Conservation (phyloP, 495 filamentous ascomycete species). For the Massariosphaeria phaeospora region DNA sequence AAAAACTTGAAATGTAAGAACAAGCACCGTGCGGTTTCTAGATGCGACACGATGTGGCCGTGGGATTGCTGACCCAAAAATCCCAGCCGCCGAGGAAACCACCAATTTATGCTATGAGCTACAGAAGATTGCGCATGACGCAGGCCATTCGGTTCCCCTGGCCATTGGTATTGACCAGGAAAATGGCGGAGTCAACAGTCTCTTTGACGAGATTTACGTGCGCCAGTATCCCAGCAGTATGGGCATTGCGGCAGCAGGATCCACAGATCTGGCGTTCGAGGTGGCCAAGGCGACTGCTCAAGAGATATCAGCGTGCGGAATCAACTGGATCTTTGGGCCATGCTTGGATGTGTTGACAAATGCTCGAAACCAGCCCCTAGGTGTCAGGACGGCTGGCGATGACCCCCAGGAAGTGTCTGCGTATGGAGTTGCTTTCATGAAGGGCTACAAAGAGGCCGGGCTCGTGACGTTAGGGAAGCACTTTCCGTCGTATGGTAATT, state of each 20-base stretch:
- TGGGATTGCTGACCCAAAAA: constrained; percentile 3
- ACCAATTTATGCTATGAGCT: constrained; percentile 76
- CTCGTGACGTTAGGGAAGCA: constrained; percentile 85
- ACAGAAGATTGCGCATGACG: constrained; percentile 79
- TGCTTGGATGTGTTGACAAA: constrained; percentile 89
- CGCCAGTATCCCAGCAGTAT: constrained; percentile 88
- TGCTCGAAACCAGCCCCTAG: constrained; percentile 77
- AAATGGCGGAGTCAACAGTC: constrained; percentile 90
- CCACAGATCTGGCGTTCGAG: constrained; percentile 68
- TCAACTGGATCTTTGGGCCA: constrained; percentile 87
- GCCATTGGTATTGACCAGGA: constrained; percentile 86
- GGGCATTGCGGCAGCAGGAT: constrained; percentile 82
- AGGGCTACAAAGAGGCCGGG: constrained; percentile 81
- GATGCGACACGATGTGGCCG: not conserved
- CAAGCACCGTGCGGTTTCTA: not conserved
- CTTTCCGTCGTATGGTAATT: constrained; percentile 86
- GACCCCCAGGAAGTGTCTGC: constrained; percentile 86
- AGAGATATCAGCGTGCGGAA: constrained; percentile 77
- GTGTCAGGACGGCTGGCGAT: constrained; percentile 76
- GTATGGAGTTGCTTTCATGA: constrained; percentile 81
- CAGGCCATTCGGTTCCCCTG: constrained; percentile 77
- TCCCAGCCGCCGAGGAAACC: constrained; percentile 72
- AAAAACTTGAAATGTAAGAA: constrained; percentile 83
- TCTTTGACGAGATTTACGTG: constrained; percentile 87
- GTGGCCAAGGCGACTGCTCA: constrained; percentile 82